Conservation (phyloP, 345 rosid genomes). For the Gossypioides kirkii region DNA sequence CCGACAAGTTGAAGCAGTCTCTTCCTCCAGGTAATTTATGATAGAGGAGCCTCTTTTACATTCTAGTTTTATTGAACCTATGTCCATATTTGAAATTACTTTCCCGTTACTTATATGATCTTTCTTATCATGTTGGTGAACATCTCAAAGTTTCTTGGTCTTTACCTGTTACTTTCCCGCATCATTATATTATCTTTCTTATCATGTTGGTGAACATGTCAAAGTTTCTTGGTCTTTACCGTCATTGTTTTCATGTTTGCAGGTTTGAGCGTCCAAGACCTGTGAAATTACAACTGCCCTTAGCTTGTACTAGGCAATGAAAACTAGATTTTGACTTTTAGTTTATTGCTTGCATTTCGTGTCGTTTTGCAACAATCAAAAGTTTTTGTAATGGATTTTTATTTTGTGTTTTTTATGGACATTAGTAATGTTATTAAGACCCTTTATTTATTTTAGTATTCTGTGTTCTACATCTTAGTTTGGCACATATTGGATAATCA, state of each 20-base stretch:
- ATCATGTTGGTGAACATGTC: not conserved
- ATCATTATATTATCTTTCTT: not conserved
- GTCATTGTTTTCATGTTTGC: slow-evolving; percentile 19
- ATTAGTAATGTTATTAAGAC: not conserved
- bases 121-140: not conserved
- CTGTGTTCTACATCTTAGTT: not conserved
- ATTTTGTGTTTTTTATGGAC: not conserved
- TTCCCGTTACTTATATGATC: not conserved
- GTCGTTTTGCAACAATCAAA: slow-evolving; percentile 5
- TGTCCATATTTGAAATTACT: not conserved
- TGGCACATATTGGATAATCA: not conserved
- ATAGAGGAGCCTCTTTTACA: not conserved
- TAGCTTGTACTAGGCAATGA: not conserved
- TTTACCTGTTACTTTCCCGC: not conserved
- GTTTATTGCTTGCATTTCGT: not conserved
- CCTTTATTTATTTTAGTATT: not conserved
- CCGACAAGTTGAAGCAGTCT: slow-evolving; percentile 92
- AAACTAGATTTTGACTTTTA: not conserved
- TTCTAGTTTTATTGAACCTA: not conserved
- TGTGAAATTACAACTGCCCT: slow-evolving; percentile 28
- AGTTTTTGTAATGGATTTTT: slow-evolving; percentile 1
- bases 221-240: not conserved
- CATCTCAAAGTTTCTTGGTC: not conserved
- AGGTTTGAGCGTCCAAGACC: slow-evolving; percentile 84
- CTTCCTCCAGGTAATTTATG: slow-evolving; percentile 74